Evolutionary conservation across 768 basidiomycete species (phyloP), one percentile per base, ranked within the genome.

Genomic region (Coprinopsis strossmayeri): DNA sequence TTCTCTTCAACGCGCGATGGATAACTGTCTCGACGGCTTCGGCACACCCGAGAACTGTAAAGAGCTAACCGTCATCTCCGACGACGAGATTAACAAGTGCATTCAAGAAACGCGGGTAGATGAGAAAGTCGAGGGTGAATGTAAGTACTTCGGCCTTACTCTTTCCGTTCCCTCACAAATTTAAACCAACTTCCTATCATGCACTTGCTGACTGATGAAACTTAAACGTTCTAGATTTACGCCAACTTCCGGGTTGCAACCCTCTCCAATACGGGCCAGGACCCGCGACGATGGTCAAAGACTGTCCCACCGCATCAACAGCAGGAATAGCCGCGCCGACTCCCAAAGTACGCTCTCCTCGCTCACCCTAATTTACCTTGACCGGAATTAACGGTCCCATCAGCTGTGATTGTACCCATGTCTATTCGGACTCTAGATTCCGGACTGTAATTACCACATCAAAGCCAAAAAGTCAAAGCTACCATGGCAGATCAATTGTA

Each of bases 1-100:
- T n/a, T 51, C 50, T 5, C 50, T 51, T 37, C 42, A 51, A n/a
- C 44, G 50, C 17, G 45, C 50, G 7, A 51, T 51, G 50, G 50
- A 44, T 20, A 34, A 24, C 9, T 51, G 50, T 38, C 38, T 21
- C 10, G 50, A 51, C 26, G 37, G 21, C 25, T 26, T 24, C 7
- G 50, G 42, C 21, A 15, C 15, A 15, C 50, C 50, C 0, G 45
- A 34, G 15, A 18, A 18, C 34, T 51, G 50, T 45, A 24, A 17
- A 5, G 50, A 24, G 17, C 45, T 51, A n/a, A 51, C 50, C 5
- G 44, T 46, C 17, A 32, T 26, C 4, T 28, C 44, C 27, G 50
- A 51, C 38, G 9, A 2, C 10, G 24, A 38, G 26, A 51, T 51
- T 13, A 51, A 51, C 27, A 28, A 23, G 7, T 51, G 50, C 45